Percentiles rank a stretch among this genome's conserved stretches.
These are phyloP conservation scores for Seiridium unicorne DNA, from an alignment of 2,329 filamentous ascomycete genomes.

Conservation along the genomic window DNA sequence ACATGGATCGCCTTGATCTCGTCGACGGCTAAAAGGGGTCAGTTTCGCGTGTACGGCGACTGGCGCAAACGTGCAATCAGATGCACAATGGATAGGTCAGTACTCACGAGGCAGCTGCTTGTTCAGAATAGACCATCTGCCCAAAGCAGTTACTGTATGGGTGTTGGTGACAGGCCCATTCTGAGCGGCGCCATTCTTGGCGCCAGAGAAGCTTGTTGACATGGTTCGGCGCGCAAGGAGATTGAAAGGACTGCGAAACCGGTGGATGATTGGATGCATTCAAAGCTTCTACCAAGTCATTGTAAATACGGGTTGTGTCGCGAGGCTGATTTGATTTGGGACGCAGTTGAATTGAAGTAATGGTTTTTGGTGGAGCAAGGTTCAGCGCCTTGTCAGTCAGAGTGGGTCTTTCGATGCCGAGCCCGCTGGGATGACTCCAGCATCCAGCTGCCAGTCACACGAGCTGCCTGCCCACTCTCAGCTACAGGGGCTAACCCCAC, in stretches of 20 bases:
- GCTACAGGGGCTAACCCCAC: background rate
- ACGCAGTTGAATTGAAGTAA: too few relatives aligned
- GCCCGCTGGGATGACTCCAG: too few relatives aligned
- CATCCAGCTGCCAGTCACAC: too few relatives aligned
- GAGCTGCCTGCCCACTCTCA: background rate
- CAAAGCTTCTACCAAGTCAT: background rate
- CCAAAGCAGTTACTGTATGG: slow-evolving; percentile 70
- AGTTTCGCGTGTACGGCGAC: slow-evolving; percentile 5
- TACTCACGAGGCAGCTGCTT: slow-evolving; percentile 61
- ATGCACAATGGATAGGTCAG: background rate
- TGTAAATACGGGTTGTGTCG: background rate
- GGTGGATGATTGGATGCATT: background rate
- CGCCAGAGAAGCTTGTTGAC: slow-evolving; percentile 14
- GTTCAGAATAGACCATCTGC: slow-evolving; percentile 79
- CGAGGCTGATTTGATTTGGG: too few relatives aligned
- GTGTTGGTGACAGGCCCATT: slow-evolving; percentile 16
- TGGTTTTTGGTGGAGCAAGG: too few relatives aligned
- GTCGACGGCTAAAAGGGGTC: slow-evolving; percentile 47
- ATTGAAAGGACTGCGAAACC: slow-evolving; percentile 5
- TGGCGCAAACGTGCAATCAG: background rate
- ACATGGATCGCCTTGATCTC: slow-evolving; percentile 80
- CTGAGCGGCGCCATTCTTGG: slow-evolving; percentile 11
- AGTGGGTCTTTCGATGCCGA: too few relatives aligned
- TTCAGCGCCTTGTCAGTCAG: too few relatives aligned
- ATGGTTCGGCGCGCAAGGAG: slow-evolving; percentile 21